Percentiles rank a stretch among this genome's conserved stretches.
phyloP scores from a whole-genome alignment of 2,329 filamentous ascomycete genomes.

The Calonectria fujianensis region DNA sequence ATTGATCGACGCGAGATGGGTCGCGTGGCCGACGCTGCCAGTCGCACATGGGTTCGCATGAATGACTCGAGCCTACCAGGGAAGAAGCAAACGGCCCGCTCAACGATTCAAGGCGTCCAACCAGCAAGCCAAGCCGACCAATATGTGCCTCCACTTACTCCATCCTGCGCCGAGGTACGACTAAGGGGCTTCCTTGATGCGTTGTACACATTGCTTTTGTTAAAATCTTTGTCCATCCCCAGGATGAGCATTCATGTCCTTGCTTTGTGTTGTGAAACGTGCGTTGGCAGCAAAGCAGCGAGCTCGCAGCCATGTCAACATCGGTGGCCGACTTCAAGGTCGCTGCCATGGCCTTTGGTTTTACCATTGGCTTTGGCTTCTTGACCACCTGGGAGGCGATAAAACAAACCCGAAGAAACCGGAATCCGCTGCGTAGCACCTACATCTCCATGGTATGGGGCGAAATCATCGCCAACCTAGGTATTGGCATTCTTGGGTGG shows the following conservation, averaged over 20 bases:
- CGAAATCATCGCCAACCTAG: slow-evolving; percentile 64
- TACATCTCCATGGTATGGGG: slow-evolving; percentile 70
- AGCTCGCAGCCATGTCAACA: slow-evolving; percentile 29
- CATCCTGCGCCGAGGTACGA: background rate
- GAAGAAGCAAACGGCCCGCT: slow-evolving; percentile 1
- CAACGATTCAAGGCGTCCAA: background rate
- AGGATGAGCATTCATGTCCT: background rate
- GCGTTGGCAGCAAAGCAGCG: background rate
- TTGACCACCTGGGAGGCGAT: slow-evolving; percentile 63
- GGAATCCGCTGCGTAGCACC: slow-evolving; percentile 57
- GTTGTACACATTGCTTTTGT: background rate
- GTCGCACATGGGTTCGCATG: background rate
- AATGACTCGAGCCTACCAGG: slow-evolving; percentile 10
- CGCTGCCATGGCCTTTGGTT: slow-evolving; percentile 57
- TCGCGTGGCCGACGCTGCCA: background rate
- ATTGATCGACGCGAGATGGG: slow-evolving; percentile 17
- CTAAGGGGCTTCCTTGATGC: background rate
- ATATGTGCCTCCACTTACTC: slow-evolving; percentile 17
- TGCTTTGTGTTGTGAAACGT: background rate
- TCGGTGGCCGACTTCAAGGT: slow-evolving; percentile 52
- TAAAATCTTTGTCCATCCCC: background rate
- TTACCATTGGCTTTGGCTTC: slow-evolving; percentile 64
- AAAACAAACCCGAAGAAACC: slow-evolving; percentile 63
- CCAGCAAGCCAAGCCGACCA: background rate
- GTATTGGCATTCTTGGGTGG: slow-evolving; percentile 63